Base-by-base conservation (phyloP, 164 flowering plant species). In the Magnolia sinica region DNA sequence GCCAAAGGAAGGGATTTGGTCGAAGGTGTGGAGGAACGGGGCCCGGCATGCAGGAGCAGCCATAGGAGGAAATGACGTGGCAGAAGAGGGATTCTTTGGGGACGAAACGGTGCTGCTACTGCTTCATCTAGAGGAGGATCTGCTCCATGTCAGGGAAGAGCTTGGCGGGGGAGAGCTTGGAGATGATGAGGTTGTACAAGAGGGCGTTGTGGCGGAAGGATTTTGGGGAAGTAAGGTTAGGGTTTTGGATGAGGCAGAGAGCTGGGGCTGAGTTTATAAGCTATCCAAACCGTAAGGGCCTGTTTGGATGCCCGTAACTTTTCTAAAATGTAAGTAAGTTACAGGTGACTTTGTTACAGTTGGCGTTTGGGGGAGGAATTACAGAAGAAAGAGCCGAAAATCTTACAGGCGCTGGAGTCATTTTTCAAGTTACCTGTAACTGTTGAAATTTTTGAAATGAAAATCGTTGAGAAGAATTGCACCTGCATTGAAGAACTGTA, bases 101-200 rank as follows among this genome's bases (percentile, higher is more conserved):
- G 20, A 66, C 3, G 69, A 91, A 78, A 11, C 91, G 84, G 6
- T 83, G 74, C 64, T 20, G 68, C 45, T 64, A 8, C 13, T 64
- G 76, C 77, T 84, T 86, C 78, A 94, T 77, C 71, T 87, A 86
- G 37, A 52, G 74, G 51, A 94, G 84, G 66, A 94, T 70, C 29
- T 73, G 72, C 18, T 91, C 91, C 91, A 94, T 85, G 75, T 94
- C 86, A 67, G 79, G 66, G 85, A 91, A 89, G 94, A 90, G n/a
- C n/a, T n/a, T n/a, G n/a, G n/a, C n/a, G n/a, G n/a, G n/a, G n/a
- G n/a, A n/a, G n/a, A n/a, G 85, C 81, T 87, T 88, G 76, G 88
- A 81, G 84, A 94, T 86, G 83, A 92, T 90, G 86, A 94, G 86
- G 68, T 94, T 94, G 82, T 92, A 91, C 70, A 88, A 83, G 66